Base-by-base conservation (phyloP, 140 eudicot genomes). In the Bidens hawaiensis region DNA sequence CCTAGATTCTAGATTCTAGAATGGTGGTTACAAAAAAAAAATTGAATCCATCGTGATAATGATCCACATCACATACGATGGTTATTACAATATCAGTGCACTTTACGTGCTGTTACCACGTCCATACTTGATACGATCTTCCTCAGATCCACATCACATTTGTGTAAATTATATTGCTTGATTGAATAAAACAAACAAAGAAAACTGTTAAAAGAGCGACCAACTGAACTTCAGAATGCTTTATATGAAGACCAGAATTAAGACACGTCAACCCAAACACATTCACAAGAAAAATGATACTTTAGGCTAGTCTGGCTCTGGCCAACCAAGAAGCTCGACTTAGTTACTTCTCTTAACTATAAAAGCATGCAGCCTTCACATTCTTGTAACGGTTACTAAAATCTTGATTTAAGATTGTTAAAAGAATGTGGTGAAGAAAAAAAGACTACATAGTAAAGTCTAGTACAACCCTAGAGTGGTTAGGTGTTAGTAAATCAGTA, bases 281-380 rank as follows among this genome's bases (percentile, higher is more conserved):
- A n/a, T n/a, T 4, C 43, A 18, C 17, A 33, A 58, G 17, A 6
- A 15, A 17, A 58, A 17, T 30, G 27, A 31, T 18, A 58, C 27
- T 11, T 4, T 33, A 58, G 42, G 48, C 28, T 34, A 15, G 1
- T n/a, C n/a, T n/a, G n/a, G n/a, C n/a, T 14, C 60, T 25, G 60
- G 38, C 60, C 40, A 53, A 26, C 22, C 60, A 54, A 15, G 21
- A 54, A 54, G 60, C 40, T 27, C 22, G n/a, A 54, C 9, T 54
- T n/a, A 54, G 40, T 54, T 25, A 27, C 60, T 54, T 53, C 60
- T 2, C 40, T n/a, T 54, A 27, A 14, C 60, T 14, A 54, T 26
- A 25, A 26, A 51, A 26, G 15, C 60, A 54, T 25, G 19, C 36
- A 25, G 34, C 15, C 59, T 52, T 10, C 21, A 7, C 15, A 54